Conservation (phyloP, 108 stramenopile genomes). For the Conticribra guillardii region DNA sequence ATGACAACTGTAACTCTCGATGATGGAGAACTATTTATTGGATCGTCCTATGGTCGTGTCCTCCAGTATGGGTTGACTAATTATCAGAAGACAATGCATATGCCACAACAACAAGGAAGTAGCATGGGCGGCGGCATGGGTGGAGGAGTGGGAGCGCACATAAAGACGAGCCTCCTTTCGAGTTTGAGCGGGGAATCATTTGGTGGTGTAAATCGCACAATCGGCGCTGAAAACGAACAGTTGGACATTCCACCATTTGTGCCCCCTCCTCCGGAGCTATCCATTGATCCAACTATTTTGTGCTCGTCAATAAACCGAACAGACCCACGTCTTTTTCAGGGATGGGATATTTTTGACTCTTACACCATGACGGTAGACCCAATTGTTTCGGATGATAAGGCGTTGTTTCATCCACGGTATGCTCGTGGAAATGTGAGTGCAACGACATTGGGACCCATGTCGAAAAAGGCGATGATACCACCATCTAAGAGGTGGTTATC, state of each 20-base stretch:
- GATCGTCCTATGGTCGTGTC: conserved; percentile 69
- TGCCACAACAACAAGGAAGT: too few relatives aligned
- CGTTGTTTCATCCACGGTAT: conserved; percentile 33
- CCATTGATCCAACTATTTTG: conserved; percentile 67
- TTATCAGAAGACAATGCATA: conserved; percentile 43
- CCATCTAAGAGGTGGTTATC: conserved; percentile 51
- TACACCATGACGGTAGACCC: conserved; percentile 61
- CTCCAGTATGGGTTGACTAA: conserved; percentile 59
- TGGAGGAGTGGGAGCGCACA: neutral
- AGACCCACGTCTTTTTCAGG: conserved; percentile 14
- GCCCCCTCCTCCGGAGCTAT: conserved; percentile 53
- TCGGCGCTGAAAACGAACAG: conserved; percentile 38
- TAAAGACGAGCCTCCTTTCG: neutral
- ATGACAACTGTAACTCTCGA: conserved; percentile 62
- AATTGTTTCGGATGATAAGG: conserved; percentile 44
- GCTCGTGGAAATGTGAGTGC: conserved; percentile 23
- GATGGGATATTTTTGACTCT: conserved; percentile 56
- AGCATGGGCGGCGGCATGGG: too few relatives aligned
- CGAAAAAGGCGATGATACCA: conserved; percentile 43
- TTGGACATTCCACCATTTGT: conserved; percentile 63
- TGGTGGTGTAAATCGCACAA: too few relatives aligned
- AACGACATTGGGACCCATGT: conserved; percentile 59
- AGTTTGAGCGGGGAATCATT: conserved; percentile 11
- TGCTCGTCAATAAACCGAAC: conserved; percentile 7
- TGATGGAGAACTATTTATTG: conserved; percentile 56